Evolutionary conservation across 2,329 filamentous ascomycete genomes (phyloP).

Genomic region (Lomentospora prolificans): DNA sequence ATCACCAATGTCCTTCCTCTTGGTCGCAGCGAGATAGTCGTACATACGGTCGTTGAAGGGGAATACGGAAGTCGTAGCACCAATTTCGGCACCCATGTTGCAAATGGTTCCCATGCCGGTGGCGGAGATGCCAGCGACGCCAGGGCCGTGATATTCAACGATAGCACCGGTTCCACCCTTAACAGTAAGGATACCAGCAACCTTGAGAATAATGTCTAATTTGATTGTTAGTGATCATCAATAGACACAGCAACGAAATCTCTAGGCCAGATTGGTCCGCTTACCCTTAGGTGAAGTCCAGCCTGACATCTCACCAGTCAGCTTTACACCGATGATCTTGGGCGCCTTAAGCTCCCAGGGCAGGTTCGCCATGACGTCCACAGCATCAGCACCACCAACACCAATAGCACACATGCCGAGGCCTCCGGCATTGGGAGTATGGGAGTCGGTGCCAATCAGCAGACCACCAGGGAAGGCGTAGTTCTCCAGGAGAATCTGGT

Average conservation of each 20-base stretch:
- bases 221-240: constrained; percentile 6
- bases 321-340: constrained; percentile 91
- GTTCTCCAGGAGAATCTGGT: constrained; percentile 98
- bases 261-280: constrained; percentile 17
- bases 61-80: constrained; percentile 89
- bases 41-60: constrained; percentile 98
- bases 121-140: constrained; percentile 56
- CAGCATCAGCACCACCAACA: constrained; percentile 96
- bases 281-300: constrained; percentile 90
- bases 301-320: constrained; percentile 79
- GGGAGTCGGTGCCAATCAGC: constrained; percentile 94
- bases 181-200: constrained; percentile 91
- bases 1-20: constrained; percentile 82
- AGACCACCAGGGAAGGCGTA: constrained; percentile 98
- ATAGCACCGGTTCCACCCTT: constrained; percentile 96
- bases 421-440: constrained; percentile 95
- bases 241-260: not conserved
- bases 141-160: constrained; percentile 64
- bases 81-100: constrained; percentile 58
- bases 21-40: constrained; percentile 87
- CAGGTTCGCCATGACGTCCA: constrained; percentile 95
- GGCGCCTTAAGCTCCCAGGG: constrained; percentile 98
- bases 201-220: constrained; percentile 88
- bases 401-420: constrained; percentile 91
- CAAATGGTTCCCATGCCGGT: constrained; percentile 76